phyloP scores from a whole-genome alignment of 768 basidiomycete species.

The Russula virescens region DNA sequence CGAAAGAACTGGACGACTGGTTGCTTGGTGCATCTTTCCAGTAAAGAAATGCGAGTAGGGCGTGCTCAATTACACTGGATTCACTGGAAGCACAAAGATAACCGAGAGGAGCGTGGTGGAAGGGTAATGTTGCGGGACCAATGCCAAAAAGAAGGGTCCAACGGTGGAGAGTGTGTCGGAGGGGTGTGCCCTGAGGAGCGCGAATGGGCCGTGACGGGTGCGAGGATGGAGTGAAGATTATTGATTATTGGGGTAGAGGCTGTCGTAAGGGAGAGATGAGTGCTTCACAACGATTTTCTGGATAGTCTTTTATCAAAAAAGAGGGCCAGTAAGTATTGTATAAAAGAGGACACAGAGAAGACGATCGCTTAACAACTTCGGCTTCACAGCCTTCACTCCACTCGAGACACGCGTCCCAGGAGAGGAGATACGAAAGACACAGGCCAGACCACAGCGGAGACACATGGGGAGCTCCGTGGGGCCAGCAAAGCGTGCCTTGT shows the following conservation, averaged over 20 bases:
- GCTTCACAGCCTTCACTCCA: no score
- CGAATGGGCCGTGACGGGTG: conserved; percentile 77
- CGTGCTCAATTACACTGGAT: conserved; percentile 90
- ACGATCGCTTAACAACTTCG: no score
- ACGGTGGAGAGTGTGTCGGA: conserved; percentile 83
- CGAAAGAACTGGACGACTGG: no score
- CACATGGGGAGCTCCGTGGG: no score
- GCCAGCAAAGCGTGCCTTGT: no score
- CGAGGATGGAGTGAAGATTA: conserved; percentile 73
- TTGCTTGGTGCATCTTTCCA: conserved; percentile 53
- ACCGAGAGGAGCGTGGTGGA: no score
- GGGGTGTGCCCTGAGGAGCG: conserved; percentile 89
- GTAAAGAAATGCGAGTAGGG: conserved; percentile 85
- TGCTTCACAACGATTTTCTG: conserved; percentile 62
- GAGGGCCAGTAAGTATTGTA: conserved; percentile 1
- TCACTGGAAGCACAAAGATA: conserved; percentile 71
- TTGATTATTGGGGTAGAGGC: conserved; percentile 52
- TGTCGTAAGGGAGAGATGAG: conserved; percentile 55
- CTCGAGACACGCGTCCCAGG: no score
- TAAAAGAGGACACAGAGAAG: no score
- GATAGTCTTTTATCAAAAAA: conserved; percentile 55
- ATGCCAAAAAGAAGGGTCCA: conserved; percentile 89
- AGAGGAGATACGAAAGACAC: no score
- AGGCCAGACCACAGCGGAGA: no score
- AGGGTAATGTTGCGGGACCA: conserved; percentile 42